Evolutionary conservation across 2,329 filamentous ascomycete species (phyloP).

Genomic region (Verticillium isaacii): DNA sequence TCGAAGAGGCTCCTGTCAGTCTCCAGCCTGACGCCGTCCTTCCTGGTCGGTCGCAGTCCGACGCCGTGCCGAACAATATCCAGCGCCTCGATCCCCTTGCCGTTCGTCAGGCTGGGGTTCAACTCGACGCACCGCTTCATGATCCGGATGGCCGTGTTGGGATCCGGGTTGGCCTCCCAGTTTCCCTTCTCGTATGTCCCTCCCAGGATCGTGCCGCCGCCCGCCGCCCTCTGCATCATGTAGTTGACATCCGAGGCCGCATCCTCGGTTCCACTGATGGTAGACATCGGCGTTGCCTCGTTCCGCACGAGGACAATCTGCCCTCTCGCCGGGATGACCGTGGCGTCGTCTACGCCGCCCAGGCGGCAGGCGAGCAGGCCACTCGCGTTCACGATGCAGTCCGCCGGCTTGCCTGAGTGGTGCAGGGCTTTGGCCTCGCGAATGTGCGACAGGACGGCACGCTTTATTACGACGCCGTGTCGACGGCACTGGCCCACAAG

Average conservation of each 20-base stretch:
- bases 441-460: constrained; percentile 52
- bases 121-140: constrained; percentile 71
- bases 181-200: constrained; percentile 76
- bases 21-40: constrained; percentile 71
- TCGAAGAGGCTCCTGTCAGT: constrained; percentile 54
- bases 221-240: constrained; percentile 73
- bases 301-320: constrained; percentile 81
- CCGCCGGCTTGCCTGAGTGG: constrained; percentile 51
- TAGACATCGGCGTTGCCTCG: constrained; percentile 65
- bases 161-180: constrained; percentile 76
- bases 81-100: constrained; percentile 67
- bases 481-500: constrained; percentile 62
- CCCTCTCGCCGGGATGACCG: constrained; percentile 60
- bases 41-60: constrained; percentile 70
- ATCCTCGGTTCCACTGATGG: constrained; percentile 69
- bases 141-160: constrained; percentile 74
- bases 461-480: constrained; percentile 51
- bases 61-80: constrained; percentile 78
- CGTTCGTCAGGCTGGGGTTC: constrained; percentile 58
- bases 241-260: constrained; percentile 70
- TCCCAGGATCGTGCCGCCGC: constrained; percentile 83
- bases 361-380: constrained; percentile 61
- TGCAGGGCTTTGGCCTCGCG: constrained; percentile 53
- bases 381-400: constrained; percentile 66
- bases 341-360: constrained; percentile 62